These are phyloP conservation scores for Aspergillus sp. DNA, from an alignment of 2,329 filamentous ascomycete genomes.

Conservation along the genomic window DNA sequence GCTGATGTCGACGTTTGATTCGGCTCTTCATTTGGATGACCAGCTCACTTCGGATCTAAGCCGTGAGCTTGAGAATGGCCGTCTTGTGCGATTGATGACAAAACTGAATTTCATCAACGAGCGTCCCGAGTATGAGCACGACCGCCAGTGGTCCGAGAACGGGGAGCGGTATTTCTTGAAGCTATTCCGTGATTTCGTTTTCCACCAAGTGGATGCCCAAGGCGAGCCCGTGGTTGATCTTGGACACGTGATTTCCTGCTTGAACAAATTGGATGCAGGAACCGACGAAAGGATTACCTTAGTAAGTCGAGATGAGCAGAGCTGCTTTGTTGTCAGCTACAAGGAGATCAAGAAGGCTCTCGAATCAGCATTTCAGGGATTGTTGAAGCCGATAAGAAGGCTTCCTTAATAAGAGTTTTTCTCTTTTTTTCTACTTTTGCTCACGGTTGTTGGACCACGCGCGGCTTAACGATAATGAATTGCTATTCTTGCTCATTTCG, in stretches of 20 bases:
- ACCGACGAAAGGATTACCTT: conserved; percentile 78
- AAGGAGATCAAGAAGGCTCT: conserved; percentile 69
- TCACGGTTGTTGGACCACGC: neutral
- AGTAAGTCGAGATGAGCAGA: conserved; percentile 84
- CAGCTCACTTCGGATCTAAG: conserved; percentile 62
- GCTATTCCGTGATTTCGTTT: conserved; percentile 92
- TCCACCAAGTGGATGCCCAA: conserved; percentile 84
- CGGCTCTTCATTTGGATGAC: conserved; percentile 70
- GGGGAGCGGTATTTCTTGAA: conserved; percentile 89
- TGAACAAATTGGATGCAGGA: conserved; percentile 90
- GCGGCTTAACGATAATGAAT: neutral
- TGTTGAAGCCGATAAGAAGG: conserved; percentile 39
- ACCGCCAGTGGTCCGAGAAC: conserved; percentile 78
- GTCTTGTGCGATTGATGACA: conserved; percentile 67
- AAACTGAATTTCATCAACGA: conserved; percentile 88
- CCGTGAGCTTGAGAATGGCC: conserved; percentile 81
- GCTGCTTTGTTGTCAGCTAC: conserved; percentile 78
- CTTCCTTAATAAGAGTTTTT: conserved; percentile 18
- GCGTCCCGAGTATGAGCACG: conserved; percentile 72
- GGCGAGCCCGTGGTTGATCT: conserved; percentile 78
- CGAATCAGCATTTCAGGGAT: conserved; percentile 53
- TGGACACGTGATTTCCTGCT: conserved; percentile 73
- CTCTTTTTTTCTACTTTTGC: neutral
- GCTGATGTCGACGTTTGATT: conserved; percentile 66
- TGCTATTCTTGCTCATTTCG: neutral